A percentile compares a stretch with the other conserved stretches of the same genome.
phyloP scores from a whole-genome alignment of 441 rosid species.

The Euphorbia celastroides region DNA sequence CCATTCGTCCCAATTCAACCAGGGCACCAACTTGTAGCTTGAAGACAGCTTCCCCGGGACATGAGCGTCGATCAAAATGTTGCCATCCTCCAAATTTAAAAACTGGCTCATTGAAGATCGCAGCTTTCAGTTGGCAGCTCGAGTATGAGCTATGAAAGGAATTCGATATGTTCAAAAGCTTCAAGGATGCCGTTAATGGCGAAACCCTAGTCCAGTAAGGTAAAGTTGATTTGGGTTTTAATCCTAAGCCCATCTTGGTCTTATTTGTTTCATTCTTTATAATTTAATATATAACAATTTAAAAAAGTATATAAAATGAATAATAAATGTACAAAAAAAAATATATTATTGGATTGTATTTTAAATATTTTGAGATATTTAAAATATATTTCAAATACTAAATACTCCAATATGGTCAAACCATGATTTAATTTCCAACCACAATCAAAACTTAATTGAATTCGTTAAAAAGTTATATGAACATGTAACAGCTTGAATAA shows the following conservation, averaged over 20 bases:
- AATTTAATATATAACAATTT: too few species aligned
- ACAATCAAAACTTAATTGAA: too few species aligned
- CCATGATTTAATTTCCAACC: too few species aligned
- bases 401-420: too few species aligned
- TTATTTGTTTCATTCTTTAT: too few species aligned
- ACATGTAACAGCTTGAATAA: too few species aligned
- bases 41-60: slow-evolving; percentile 20
- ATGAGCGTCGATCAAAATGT: slow-evolving; percentile 24
- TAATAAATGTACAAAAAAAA: too few species aligned
- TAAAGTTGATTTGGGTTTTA: background rate
- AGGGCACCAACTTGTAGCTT: slow-evolving; percentile 68
- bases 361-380: too few species aligned
- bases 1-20: slow-evolving; percentile 97
- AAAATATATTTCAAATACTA: too few species aligned
- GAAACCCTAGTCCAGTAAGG: background rate
- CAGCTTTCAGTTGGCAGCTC: background rate
- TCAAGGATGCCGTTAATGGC: background rate
- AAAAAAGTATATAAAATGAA: too few species aligned
- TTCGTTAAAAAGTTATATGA: too few species aligned
- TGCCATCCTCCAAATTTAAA: slow-evolving; percentile 42
- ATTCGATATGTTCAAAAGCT: background rate
- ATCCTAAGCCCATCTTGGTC: background rate
- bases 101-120: slow-evolving; percentile 29
- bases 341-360: too few species aligned
- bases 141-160: background rate